phyloP scores from a whole-genome alignment of 768 basidiomycete species.

The Aureoboletus auriporus region DNA sequence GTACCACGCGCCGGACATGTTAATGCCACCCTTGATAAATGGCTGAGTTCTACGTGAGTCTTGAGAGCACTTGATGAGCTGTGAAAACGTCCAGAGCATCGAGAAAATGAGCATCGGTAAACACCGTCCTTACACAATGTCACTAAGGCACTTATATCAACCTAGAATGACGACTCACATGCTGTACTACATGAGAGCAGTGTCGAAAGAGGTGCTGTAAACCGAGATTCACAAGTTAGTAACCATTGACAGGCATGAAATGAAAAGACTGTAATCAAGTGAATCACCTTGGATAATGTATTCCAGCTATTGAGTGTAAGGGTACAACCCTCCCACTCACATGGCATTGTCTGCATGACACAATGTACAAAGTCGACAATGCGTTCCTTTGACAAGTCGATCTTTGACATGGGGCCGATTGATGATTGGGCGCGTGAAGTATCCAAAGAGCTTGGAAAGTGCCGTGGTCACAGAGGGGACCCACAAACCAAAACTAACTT shows the following conservation, averaged over 20 bases:
- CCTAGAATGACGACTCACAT: slow-evolving; percentile 2
- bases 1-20: slow-evolving; percentile 24
- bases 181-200: slow-evolving; percentile 15
- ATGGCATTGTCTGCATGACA: slow-evolving; percentile 23
- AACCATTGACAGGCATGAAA: not conserved
- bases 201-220: slow-evolving; percentile 25
- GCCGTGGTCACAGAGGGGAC: too few species aligned
- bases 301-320: slow-evolving; percentile 27
- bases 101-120: slow-evolving; percentile 22
- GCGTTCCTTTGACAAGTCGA: slow-evolving; percentile 19
- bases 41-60: slow-evolving; percentile 28
- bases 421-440: too few species aligned
- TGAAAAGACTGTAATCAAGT: slow-evolving; percentile 2
- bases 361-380: slow-evolving; percentile 19
- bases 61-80: slow-evolving; percentile 15
- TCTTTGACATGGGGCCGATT: slow-evolving; percentile 5
- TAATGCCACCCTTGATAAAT: slow-evolving; percentile 26
- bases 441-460: too few species aligned
- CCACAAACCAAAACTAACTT: too few species aligned
- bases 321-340: slow-evolving; percentile 28
- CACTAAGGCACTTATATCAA: not conserved
- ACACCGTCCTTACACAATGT: slow-evolving; percentile 19
- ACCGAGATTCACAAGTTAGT: slow-evolving; percentile 6
- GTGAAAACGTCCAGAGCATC: slow-evolving; percentile 28
- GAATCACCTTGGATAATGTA: slow-evolving; percentile 28